A percentile compares a stretch with the other conserved stretches of the same genome.
phyloP scores from a whole-genome alignment of 2,329 filamentous ascomycete species.

The Fusarium floridanum region DNA sequence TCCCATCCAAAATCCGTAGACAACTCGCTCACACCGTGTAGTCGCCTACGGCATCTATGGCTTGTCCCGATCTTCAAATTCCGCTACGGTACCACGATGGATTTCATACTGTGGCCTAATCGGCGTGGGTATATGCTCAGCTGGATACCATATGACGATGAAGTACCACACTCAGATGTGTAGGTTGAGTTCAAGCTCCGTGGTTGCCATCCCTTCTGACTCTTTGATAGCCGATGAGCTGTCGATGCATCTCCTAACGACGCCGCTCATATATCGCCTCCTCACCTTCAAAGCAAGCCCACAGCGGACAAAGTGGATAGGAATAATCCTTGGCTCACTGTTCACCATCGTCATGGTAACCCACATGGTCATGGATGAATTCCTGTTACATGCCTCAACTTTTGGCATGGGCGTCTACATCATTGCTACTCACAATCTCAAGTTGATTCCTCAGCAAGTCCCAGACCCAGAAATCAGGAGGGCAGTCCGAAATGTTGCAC shows the following conservation, averaged over 20 bases:
- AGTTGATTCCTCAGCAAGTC: constrained; percentile 51
- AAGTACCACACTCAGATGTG: constrained; percentile 54
- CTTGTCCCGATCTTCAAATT: constrained; percentile 39
- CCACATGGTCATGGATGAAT: constrained; percentile 59
- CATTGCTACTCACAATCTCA: constrained; percentile 49
- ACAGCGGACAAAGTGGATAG: constrained; percentile 40
- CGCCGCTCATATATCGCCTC: constrained; percentile 56
- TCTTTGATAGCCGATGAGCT: constrained; percentile 52
- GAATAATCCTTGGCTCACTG: constrained; percentile 35
- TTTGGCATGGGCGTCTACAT: constrained; percentile 53
- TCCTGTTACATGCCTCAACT: constrained; percentile 53
- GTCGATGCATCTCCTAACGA: constrained; percentile 58
- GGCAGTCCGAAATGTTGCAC: constrained; percentile 34
- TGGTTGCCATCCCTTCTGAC: neutral
- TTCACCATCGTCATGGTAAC: constrained; percentile 55
- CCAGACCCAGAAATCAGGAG: constrained; percentile 41
- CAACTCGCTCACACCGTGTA: constrained; percentile 34
- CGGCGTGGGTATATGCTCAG: constrained; percentile 51
- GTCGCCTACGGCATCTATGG: constrained; percentile 56
- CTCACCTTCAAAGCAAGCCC: constrained; percentile 51
- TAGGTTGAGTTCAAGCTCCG: neutral
- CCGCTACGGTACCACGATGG: constrained; percentile 43
- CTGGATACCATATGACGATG: constrained; percentile 51
- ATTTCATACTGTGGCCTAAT: constrained; percentile 56
- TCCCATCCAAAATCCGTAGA: fast-evolving